Evolutionary conservation across 495 filamentous ascomycete species (phyloP), one percentile per base, ranked within the genome.

Genomic region (Hypoxylon subgilvum): DNA sequence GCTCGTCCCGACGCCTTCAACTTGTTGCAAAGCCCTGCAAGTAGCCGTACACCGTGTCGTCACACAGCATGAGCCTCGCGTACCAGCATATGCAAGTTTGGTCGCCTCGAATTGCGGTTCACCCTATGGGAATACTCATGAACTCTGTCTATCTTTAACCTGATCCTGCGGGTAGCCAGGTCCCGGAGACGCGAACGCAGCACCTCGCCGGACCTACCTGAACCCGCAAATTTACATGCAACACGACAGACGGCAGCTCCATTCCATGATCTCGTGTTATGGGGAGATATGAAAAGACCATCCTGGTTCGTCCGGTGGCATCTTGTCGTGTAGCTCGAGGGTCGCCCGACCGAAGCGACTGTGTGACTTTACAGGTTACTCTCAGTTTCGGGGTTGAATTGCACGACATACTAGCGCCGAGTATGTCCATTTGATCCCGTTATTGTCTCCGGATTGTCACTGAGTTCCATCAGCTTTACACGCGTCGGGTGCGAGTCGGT

Each of bases 141-240:
- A 36, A 3, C 30, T 39, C 38, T 16, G 19, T 13, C 14, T 46
- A 31, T 13, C 36, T 21, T 28, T 39, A 8, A 23, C 34, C 4
- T 57, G 47, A 63, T 63, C 58, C 45, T 62, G 58, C 52, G 34
- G 52, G 45, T 62, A 62, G 58, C 58, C 58, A 62, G 52, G 41
- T 52, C 52, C 57, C 58, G 58, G 58, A 41, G 31, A 3, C 18
- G 47, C 22, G 28, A 36, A 22, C 39, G 18, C 9, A 31, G 18
- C 9, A 31, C 41, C 39, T 43, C 27, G 18, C 31, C 38, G 39
- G 22, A 10, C 40, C 22, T 18, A 23, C 31, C 8, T 8, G 21
- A 3, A 14, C 10, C 38, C 18, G 28, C 14, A 45, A 34, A 30
- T 57, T 42, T 27, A 19, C 7, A 22, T 6, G 47, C 35, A 19